A percentile compares a stretch with the other conserved stretches of the same genome.
Conservation (phyloP, 805 yeast species). For the Wickerhamomyces alni region DNA sequence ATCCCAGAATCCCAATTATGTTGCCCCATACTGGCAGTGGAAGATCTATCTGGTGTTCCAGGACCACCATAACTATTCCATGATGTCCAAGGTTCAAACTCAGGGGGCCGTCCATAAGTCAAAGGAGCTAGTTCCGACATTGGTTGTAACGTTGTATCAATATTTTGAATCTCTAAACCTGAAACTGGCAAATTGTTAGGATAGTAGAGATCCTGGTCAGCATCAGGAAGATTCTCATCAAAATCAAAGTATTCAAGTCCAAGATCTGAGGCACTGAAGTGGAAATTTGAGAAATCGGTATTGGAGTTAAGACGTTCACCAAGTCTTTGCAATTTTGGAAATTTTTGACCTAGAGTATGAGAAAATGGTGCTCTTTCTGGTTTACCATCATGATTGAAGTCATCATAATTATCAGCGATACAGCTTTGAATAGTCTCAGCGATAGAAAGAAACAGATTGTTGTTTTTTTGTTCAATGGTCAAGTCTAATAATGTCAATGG, state of each 20-base stretch:
- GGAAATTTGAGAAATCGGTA: background rate
- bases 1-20: background rate
- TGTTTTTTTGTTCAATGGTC: slow-evolving; percentile 34
- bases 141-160: slow-evolving; percentile 11
- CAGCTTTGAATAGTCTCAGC: slow-evolving; percentile 59
- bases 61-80: background rate
- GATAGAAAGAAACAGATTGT: slow-evolving; percentile 44
- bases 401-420: slow-evolving; percentile 36
- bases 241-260: slow-evolving; percentile 4
- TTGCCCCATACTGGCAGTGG: background rate
- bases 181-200: background rate
- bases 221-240: slow-evolving; percentile 1
- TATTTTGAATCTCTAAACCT: background rate
- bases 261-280: slow-evolving; percentile 3
- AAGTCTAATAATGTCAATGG: slow-evolving; percentile 47
- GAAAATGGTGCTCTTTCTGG: slow-evolving; percentile 21
- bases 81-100: slow-evolving; percentile 4
- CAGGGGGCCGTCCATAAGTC: slow-evolving; percentile 3
- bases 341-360: slow-evolving; percentile 20
- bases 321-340: slow-evolving; percentile 18
- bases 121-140: slow-evolving; percentile 18
- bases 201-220: background rate
- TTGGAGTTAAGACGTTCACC: slow-evolving; percentile 15
- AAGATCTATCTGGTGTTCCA: background rate
- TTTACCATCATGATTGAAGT: slow-evolving; percentile 15